A percentile compares a stretch with the other conserved stretches of the same genome.
Conservation (phyloP, 2,329 filamentous ascomycete species). For the Chaetomium sp. region DNA sequence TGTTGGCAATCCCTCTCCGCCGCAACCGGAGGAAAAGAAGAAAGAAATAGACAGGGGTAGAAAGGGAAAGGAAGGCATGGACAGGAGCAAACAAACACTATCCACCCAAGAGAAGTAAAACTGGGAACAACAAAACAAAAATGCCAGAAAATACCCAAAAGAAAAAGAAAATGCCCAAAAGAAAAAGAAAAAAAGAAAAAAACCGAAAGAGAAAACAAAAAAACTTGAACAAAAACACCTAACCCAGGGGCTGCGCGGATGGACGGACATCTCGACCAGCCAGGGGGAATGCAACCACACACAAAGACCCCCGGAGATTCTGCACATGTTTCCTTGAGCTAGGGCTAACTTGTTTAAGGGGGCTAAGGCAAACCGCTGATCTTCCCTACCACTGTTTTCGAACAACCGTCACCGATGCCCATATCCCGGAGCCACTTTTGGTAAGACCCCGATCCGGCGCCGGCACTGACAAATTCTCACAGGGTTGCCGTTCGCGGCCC, state of each 20-base stretch:
- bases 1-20: too few relatives aligned
- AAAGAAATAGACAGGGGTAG: not conserved
- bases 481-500: not conserved
- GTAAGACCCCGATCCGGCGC: not conserved
- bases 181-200: not conserved
- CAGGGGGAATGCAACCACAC: not conserved
- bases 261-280: not conserved
- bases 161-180: not conserved
- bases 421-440: not conserved
- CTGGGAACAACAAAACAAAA: not conserved
- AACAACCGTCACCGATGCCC: not conserved
- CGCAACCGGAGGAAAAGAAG: not conserved
- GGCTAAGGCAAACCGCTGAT: not conserved
- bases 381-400: not conserved
- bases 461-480: not conserved
- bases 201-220: too few relatives aligned
- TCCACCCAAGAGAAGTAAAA: not conserved
- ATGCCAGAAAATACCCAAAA: too few relatives aligned
- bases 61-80: not conserved
- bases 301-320: not conserved
- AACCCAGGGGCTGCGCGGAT: not conserved
- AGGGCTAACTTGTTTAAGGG: constrained; percentile 6
- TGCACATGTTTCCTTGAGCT: not conserved
- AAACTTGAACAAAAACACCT: not conserved
- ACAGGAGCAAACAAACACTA: not conserved